Conservation (phyloP, 1,284 basidiomycete species). For the Bondarzewia mesenterica region DNA sequence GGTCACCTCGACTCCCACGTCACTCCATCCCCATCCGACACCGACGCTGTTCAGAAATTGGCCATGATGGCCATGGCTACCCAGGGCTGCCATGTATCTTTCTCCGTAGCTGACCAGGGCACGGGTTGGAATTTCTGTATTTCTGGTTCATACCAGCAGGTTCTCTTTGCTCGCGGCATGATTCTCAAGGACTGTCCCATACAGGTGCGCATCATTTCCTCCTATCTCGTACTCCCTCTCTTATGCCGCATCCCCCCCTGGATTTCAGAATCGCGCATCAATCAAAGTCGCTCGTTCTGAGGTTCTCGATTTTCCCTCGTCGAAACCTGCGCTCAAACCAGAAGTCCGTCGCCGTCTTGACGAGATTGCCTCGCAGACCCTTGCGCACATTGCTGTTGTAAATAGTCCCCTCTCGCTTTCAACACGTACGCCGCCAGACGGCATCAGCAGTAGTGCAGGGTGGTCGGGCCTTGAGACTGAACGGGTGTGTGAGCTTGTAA, state of each 20-base stretch:
- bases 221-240: neutral
- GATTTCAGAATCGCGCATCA: constrained; percentile 63
- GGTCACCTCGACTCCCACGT: constrained; percentile 24
- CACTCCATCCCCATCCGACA: constrained; percentile 37
- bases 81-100: constrained; percentile 78
- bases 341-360: constrained; percentile 86
- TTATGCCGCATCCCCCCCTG: neutral
- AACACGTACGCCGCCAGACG: constrained; percentile 67
- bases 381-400: constrained; percentile 85
- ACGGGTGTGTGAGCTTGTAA: constrained; percentile 84
- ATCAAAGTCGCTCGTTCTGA: constrained; percentile 91
- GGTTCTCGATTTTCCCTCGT: constrained; percentile 79
- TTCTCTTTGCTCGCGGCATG: constrained; percentile 84
- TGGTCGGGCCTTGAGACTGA: constrained; percentile 92
- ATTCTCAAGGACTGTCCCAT: constrained; percentile 87
- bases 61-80: constrained; percentile 72
- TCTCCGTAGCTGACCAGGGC: constrained; percentile 64
- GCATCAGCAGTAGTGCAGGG: constrained; percentile 63
- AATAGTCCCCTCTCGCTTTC: constrained; percentile 69
- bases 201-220: constrained; percentile 40
- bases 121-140: constrained; percentile 85
- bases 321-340: constrained; percentile 78
- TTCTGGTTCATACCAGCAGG: constrained; percentile 87
- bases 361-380: constrained; percentile 84
- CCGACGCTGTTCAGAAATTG: constrained; percentile 76